Conservation (phyloP, 345 rosid genomes). For the Gossypium longicalyx region DNA sequence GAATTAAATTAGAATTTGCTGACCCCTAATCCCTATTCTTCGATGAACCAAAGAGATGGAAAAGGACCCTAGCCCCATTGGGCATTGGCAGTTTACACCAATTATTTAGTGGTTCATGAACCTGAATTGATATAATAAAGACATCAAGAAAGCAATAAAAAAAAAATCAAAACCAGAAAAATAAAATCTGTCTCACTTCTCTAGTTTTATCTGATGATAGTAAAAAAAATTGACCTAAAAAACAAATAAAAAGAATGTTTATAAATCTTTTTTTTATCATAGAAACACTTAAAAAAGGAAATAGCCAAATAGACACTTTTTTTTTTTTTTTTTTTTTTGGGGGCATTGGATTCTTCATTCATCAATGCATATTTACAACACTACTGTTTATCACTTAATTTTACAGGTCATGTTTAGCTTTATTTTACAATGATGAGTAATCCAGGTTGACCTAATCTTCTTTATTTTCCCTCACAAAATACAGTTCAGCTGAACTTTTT, state of each 20-base stretch:
- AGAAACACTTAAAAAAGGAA: background rate
- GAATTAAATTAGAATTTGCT: too few relatives aligned
- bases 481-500: conserved; percentile 14
- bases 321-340: background rate
- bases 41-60: background rate
- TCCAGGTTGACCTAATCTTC: background rate
- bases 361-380: background rate
- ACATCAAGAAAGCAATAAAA: background rate
- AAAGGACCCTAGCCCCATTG: background rate
- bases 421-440: background rate
- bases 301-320: background rate
- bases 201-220: background rate
- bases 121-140: background rate
- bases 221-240: background rate
- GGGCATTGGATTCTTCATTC: conserved; percentile 20
- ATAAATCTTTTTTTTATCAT: background rate
- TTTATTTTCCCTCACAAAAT: background rate
- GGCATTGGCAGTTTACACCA: background rate
- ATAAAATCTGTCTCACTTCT: background rate
- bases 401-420: background rate
- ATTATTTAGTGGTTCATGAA: background rate
- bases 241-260: background rate
- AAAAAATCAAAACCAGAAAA: background rate
- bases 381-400: conserved; percentile 1
- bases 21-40: fast-evolving